These are phyloP conservation scores for Dillenia suffruticosa DNA, from an alignment of 164 flowering plant genomes.

Conservation along the genomic window DNA sequence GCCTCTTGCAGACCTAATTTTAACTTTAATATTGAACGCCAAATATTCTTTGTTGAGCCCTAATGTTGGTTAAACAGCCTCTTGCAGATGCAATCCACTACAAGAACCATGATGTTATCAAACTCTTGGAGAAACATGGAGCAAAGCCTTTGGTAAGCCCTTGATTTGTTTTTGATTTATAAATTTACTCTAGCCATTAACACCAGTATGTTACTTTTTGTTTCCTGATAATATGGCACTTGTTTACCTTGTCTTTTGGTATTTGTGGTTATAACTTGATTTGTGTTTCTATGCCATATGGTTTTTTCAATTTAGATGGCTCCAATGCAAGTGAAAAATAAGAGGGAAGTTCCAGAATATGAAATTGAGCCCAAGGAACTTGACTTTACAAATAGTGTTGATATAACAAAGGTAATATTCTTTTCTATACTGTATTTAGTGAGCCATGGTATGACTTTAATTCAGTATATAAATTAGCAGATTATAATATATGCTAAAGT, in stretches of 20 bases:
- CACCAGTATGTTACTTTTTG: background rate
- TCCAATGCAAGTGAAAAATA: conserved; percentile 81
- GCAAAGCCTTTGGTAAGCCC: conserved; percentile 75
- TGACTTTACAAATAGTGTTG: conserved; percentile 72
- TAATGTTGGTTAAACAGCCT: conserved; percentile 53
- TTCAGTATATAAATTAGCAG: too few species aligned
- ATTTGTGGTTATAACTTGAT: background rate
- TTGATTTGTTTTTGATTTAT: background rate
- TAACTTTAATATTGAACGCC: too few species aligned
- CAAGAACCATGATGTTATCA: conserved; percentile 74
- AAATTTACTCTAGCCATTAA: too few species aligned
- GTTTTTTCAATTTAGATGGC: conserved; percentile 42
- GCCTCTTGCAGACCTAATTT: too few species aligned
- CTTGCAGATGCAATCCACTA: conserved; percentile 95
- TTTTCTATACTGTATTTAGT: too few species aligned
- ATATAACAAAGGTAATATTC: conserved; percentile 68
- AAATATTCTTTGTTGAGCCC: background rate
- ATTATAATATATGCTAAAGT: too few species aligned
- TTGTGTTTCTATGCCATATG: conserved; percentile 3
- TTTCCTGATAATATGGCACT: background rate
- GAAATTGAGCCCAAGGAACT: conserved; percentile 79
- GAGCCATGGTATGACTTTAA: too few species aligned
- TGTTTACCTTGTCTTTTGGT: background rate
- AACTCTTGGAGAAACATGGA: conserved; percentile 83
- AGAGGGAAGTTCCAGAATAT: conserved; percentile 88